These are phyloP conservation scores for Candida freyschussii DNA, from an alignment of 1,139 yeast species.

Conservation along the genomic window DNA sequence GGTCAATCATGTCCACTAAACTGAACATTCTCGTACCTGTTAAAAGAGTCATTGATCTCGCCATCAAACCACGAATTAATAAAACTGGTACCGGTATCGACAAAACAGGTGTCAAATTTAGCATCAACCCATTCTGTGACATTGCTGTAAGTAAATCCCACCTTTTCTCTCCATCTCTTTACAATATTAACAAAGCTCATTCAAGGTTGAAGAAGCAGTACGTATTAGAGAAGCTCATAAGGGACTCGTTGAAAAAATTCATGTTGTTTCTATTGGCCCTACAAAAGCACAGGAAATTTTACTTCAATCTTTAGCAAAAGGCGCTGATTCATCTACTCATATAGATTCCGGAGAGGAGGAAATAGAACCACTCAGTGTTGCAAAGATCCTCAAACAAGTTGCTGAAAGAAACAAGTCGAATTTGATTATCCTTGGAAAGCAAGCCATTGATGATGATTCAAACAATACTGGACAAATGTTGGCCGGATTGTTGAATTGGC, in stretches of 20 bases:
- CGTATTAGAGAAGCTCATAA: conserved; percentile 66
- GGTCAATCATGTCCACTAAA: conserved; percentile 25
- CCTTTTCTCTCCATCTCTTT: not conserved
- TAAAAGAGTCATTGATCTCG: conserved; percentile 90
- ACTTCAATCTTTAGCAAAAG: conserved; percentile 90
- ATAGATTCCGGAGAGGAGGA: conserved; percentile 69
- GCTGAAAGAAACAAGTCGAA: conserved; percentile 71
- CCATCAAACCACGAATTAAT: conserved; percentile 89
- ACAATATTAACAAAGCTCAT: not conserved
- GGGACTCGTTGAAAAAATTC: conserved; percentile 73
- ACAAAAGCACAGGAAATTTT: conserved; percentile 82
- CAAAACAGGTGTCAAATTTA: conserved; percentile 85
- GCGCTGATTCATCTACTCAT: conserved; percentile 81
- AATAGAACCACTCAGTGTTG: conserved; percentile 87
- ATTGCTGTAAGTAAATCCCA: conserved; percentile 48
- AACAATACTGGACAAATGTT: conserved; percentile 98
- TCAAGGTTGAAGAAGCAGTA: conserved; percentile 74
- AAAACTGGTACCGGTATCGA: conserved; percentile 83
- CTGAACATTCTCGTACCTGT: conserved; percentile 76
- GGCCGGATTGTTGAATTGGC: conserved; percentile 93
- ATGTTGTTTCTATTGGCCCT: conserved; percentile 92
- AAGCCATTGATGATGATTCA: conserved; percentile 92
- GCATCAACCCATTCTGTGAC: conserved; percentile 96
- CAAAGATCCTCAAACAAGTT: conserved; percentile 72
- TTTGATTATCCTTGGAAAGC: conserved; percentile 86